Conservation (phyloP, 1,284 basidiomycete species). For the Fomitopsis pinicola region DNA sequence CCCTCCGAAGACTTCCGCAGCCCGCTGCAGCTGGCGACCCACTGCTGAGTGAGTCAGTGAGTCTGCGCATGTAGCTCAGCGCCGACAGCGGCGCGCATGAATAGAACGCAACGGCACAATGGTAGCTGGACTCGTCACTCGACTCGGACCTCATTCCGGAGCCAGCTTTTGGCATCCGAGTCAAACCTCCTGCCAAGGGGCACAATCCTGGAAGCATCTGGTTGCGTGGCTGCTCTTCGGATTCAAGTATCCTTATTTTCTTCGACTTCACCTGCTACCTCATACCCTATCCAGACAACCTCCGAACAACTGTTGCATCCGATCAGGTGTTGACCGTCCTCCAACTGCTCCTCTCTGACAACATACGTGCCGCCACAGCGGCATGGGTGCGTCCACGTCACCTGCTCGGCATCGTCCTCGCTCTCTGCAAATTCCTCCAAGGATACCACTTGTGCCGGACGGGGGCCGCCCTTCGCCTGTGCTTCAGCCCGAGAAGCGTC, state of each 20-base stretch:
- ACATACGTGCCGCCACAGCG: slow-evolving; percentile 66
- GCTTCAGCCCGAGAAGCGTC: slow-evolving; percentile 31
- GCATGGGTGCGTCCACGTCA: slow-evolving; percentile 55
- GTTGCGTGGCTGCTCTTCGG: too few relatives aligned
- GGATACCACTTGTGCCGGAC: slow-evolving; percentile 74
- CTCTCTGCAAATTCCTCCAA: slow-evolving; percentile 61
- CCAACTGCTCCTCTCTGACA: slow-evolving; percentile 55
- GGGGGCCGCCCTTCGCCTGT: slow-evolving; percentile 31
- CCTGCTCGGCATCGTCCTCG: slow-evolving; percentile 11
- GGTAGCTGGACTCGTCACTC: too few relatives aligned
- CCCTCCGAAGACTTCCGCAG: too few relatives aligned
- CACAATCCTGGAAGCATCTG: background rate
- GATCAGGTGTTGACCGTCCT: slow-evolving; percentile 60
- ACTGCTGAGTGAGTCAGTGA: too few relatives aligned
- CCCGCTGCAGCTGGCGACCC: too few relatives aligned
- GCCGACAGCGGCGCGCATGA: too few relatives aligned
- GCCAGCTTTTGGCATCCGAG: too few relatives aligned
- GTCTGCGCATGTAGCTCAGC: too few relatives aligned
- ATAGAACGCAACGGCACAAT: too few relatives aligned
- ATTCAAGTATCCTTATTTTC: background rate
- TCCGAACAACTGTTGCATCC: slow-evolving; percentile 73
- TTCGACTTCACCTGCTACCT: slow-evolving; percentile 39
- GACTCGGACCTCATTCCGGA: too few relatives aligned
- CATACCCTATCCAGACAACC: slow-evolving; percentile 74
- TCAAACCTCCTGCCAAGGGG: background rate